These are phyloP conservation scores for Coccomyxa subellipsoidea DNA, from an alignment of 163 green algal genomes.

Conservation along the genomic window DNA sequence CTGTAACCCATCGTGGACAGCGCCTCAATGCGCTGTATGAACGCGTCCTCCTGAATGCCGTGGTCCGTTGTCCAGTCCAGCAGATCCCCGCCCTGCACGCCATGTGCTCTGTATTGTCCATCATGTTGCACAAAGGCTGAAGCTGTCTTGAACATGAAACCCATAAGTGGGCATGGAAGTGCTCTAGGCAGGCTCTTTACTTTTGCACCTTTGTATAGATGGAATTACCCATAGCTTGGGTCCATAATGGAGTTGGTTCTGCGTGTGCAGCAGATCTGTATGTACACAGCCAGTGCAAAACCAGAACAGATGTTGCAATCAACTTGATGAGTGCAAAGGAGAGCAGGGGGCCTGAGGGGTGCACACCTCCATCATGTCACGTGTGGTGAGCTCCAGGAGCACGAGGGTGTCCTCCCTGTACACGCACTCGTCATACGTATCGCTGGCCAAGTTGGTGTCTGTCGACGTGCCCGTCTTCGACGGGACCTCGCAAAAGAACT, in stretches of 20 bases:
- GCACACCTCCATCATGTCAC: constrained; percentile 51
- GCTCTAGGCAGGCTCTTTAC: too few relatives aligned
- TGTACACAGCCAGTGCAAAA: too few relatives aligned
- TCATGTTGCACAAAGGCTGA: too few relatives aligned
- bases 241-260: too few relatives aligned
- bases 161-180: too few relatives aligned
- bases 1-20: constrained; percentile 52
- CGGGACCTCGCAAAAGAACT: constrained; percentile 45
- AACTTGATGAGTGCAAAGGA: too few relatives aligned
- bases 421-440: constrained; percentile 41
- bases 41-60: constrained; percentile 46
- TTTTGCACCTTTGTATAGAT: too few relatives aligned
- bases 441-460: not conserved
- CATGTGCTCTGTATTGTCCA: not conserved
- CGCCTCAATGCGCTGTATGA: constrained; percentile 50
- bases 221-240: too few relatives aligned
- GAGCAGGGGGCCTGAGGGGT: too few relatives aligned
- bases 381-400: constrained; percentile 50
- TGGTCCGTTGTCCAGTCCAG: constrained; percentile 54
- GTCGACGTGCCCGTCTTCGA: not conserved
- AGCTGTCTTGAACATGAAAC: too few relatives aligned
- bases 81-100: constrained; percentile 40
- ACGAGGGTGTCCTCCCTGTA: constrained; percentile 50
- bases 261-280: too few relatives aligned
- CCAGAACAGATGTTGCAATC: too few relatives aligned